Evolutionary conservation across 768 basidiomycete species (phyloP), one percentile per base, ranked within the genome.

Genomic region (Russula sp.): DNA sequence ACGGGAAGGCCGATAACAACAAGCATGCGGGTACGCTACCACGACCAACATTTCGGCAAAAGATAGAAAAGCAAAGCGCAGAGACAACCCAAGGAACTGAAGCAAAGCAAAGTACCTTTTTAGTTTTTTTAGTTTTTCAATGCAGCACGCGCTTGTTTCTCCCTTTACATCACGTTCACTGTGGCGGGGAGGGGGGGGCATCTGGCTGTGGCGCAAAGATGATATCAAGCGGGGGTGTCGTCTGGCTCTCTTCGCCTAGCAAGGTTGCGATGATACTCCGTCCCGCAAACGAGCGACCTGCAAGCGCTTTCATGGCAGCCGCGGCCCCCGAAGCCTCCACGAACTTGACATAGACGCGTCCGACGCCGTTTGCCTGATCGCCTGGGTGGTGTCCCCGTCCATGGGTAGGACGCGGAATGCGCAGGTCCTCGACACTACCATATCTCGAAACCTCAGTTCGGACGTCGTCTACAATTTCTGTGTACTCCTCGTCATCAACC

Each of bases 261-360:
- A 93, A 75, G 22, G 91, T 94, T 14, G 91, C 90, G 68, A 94
- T 88, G 68, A 94, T 94, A 54, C 89, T 90, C 65, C 91, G 78
- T 2, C 91, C 91, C 53, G 87, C 90, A 63, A 94, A 94, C 44
- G 88, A 88, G 49, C 91, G 81, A 40, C 96, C 97, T 35, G 96
- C 97, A 63, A 99, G 81, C 45, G 86, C 84, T 73, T 89, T 89
- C 73, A 98, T 80, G 27, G 90, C 97, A 62, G 73, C 77, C 39
- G 79, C 78, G 18, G 93, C 91, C 50, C 82, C 78, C 14, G 78
- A 78, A 31, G 86, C 73, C 22, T 86, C 79, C 51, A 69, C 70
- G 72, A 89, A 99, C 77, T 92, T 89, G 66, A 99, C 94, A 73
- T 96, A 98, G 14, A 99, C 97, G 55, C 94, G 83, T 48, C 97